phyloP scores from a whole-genome alignment of 225 moss, liverwort and hornwort genomes.

The Antitrichia curtipendula region DNA sequence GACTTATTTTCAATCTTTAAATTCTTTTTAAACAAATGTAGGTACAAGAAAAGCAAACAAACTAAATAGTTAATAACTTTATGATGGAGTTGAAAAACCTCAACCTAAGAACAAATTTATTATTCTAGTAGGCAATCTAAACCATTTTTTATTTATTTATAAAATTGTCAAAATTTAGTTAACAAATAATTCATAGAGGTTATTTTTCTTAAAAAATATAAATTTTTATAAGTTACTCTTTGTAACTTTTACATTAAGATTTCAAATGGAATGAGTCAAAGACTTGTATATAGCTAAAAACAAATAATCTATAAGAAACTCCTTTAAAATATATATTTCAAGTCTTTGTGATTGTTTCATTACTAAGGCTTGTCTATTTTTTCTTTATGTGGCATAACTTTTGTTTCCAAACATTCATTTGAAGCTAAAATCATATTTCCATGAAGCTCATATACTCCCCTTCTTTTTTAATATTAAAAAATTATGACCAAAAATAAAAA shows the following conservation, averaged over 20 bases:
- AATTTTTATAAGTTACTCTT: rapidly evolving
- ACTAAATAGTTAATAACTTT: background rate
- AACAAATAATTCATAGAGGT: background rate
- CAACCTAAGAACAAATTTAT: rapidly evolving
- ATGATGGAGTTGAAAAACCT: background rate
- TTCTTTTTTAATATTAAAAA: background rate
- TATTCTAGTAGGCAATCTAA: background rate
- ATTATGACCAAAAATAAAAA: background rate
- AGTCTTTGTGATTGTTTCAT: background rate
- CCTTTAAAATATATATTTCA: too few relatives aligned
- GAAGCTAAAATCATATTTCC: background rate
- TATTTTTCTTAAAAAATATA: too few relatives aligned
- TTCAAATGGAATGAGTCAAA: background rate
- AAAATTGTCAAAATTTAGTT: too few relatives aligned
- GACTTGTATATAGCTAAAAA: too few relatives aligned
- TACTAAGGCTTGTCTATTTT: background rate
- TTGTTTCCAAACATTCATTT: background rate
- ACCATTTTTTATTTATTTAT: rapidly evolving
- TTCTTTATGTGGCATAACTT: background rate
- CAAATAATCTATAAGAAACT: too few relatives aligned
- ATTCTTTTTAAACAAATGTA: background rate
- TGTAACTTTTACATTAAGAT: background rate
- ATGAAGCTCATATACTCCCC: background rate
- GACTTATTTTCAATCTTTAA: background rate
- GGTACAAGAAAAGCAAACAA: too few relatives aligned